phyloP scores from a whole-genome alignment of 2,329 filamentous ascomycete species.

The Colletotrichum chrysophilum region DNA sequence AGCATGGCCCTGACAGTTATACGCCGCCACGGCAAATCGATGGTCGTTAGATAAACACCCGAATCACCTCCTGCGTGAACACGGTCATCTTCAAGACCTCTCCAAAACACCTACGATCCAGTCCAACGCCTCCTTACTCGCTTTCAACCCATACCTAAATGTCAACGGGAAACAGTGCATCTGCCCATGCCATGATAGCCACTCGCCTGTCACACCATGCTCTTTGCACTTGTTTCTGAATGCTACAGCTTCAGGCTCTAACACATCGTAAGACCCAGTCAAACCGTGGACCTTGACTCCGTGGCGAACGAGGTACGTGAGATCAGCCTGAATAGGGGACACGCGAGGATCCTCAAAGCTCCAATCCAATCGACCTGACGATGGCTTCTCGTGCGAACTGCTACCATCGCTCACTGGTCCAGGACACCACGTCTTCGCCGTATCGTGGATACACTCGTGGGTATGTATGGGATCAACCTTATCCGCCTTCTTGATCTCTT shows the following conservation, averaged over 20 bases:
- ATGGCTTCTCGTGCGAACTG: background rate
- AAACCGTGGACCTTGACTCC: conserved; percentile 56
- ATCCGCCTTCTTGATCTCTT: conserved; percentile 22
- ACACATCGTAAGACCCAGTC: conserved; percentile 55
- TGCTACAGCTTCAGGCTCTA: conserved; percentile 54
- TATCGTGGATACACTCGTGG: conserved; percentile 19
- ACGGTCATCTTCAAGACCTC: background rate
- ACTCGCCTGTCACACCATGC: conserved; percentile 51
- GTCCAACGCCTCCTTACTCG: conserved; percentile 48
- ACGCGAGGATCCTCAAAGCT: conserved; percentile 44
- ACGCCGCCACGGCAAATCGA: fast-evolving
- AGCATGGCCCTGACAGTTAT: background rate
- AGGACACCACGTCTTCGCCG: conserved; percentile 29
- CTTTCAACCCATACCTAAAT: conserved; percentile 50
- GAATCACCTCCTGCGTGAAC: fast-evolving
- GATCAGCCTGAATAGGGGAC: conserved; percentile 51
- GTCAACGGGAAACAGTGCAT: conserved; percentile 66
- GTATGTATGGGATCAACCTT: conserved; percentile 30
- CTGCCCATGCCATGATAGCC: conserved; percentile 64
- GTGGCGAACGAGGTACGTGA: conserved; percentile 31
- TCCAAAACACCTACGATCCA: conserved; percentile 44
- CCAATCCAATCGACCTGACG: conserved; percentile 18
- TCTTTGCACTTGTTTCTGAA: conserved; percentile 51
- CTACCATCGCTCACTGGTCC: background rate
- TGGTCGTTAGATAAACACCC: background rate